phyloP scores from a whole-genome alignment of 176 grass and related monocot genomes.

The Lolium perenne region DNA sequence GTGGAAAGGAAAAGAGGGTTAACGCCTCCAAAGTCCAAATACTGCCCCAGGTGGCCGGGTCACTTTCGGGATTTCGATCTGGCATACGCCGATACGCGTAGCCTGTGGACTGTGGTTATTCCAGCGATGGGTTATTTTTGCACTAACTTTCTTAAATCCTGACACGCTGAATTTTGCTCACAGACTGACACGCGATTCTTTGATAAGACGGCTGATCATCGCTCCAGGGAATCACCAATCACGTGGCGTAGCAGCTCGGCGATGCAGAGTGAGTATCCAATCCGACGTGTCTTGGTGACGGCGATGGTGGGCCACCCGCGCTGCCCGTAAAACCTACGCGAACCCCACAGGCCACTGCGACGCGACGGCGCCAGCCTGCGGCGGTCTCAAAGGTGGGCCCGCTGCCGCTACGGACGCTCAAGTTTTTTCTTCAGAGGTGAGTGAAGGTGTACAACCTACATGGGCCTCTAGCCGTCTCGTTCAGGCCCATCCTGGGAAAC shows the following conservation, averaged over 20 bases:
- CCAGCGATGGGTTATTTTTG: background rate
- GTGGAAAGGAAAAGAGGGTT: no score
- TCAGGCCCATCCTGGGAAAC: no score
- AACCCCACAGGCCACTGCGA: background rate
- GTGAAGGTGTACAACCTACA: no score
- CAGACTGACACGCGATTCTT: constrained; percentile 15
- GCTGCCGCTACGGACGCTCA: no score
- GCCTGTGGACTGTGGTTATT: background rate
- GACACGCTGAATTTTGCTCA: background rate
- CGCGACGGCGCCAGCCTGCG: background rate
- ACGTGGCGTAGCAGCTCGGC: background rate
- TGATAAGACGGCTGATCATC: constrained; percentile 1
- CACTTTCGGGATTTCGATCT: background rate
- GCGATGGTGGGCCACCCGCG: background rate
- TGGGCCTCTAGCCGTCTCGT: no score
- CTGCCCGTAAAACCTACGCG: background rate
- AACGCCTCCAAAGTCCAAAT: no score
- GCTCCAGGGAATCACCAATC: background rate
- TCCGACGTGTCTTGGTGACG: background rate
- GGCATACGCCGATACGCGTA: background rate
- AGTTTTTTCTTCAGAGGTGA: no score
- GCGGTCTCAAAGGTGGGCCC: background rate
- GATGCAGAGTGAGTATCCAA: background rate
- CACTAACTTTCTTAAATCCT: background rate
- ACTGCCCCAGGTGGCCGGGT: background rate